Conservation (phyloP, 805 yeast species). For the Naumovozyma dairenensis region DNA sequence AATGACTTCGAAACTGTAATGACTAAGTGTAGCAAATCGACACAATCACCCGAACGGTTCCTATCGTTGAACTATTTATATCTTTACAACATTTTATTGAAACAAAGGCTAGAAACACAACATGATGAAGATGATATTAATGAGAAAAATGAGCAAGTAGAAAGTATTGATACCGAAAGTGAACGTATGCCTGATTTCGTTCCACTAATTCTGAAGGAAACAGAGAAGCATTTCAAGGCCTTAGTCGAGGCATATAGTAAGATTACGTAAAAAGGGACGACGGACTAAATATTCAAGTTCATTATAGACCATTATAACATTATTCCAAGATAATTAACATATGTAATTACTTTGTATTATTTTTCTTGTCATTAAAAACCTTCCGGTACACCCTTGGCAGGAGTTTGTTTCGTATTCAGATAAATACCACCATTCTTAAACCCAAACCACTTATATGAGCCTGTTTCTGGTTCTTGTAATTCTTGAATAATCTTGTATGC, state of each 20-base stretch:
- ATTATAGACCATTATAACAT: too few relatives aligned
- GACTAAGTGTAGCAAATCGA: constrained; percentile 53
- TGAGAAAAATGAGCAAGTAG: not conserved
- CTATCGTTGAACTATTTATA: constrained; percentile 45
- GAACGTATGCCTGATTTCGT: constrained; percentile 1
- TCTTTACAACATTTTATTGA: constrained; percentile 24
- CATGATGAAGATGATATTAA: too few relatives aligned
- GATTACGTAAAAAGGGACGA: not conserved
- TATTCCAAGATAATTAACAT: constrained; percentile 1
- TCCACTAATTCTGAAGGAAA: constrained; percentile 22
- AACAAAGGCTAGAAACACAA: constrained; percentile 11
- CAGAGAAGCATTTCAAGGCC: constrained; percentile 22
- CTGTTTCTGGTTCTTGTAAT: constrained; percentile 40
- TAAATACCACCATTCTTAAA: constrained; percentile 41
- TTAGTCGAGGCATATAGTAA: constrained; percentile 28
- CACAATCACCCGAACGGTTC: constrained; percentile 55
- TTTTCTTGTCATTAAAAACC: constrained; percentile 58
- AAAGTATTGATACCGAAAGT: not conserved
- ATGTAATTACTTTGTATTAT: too few relatives aligned
- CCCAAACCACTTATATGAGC: constrained; percentile 41
- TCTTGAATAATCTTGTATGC: constrained; percentile 61
- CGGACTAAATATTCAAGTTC: too few relatives aligned
- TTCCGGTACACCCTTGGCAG: constrained; percentile 82
- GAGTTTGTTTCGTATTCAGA: constrained; percentile 35
- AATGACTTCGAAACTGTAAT: constrained; percentile 72